Evolutionary conservation across 257 asterid species (phyloP).

Genomic region (Nicotiana paniculata): DNA sequence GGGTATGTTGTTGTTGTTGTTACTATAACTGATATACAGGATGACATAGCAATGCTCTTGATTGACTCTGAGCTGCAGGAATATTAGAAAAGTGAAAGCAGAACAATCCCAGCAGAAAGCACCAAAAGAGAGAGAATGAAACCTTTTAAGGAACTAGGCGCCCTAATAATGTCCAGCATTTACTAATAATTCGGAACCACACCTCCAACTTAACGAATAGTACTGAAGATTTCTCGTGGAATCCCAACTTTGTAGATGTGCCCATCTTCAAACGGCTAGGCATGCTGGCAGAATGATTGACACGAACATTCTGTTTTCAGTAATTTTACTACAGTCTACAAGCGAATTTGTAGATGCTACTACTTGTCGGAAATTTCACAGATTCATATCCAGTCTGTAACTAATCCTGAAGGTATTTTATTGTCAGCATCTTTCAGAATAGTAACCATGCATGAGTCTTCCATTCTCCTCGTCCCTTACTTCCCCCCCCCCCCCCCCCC

Average conservation of each 20-base stretch:
- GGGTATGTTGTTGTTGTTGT: too few species aligned
- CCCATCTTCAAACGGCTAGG: not conserved
- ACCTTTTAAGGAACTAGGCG: not conserved
- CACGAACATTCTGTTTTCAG: not conserved
- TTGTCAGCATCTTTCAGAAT: not conserved
- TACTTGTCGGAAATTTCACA: not conserved
- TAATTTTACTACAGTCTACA: not conserved
- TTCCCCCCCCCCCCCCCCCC: too few species aligned
- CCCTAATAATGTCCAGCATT: not conserved
- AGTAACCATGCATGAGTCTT: not conserved
- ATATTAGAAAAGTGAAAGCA: not conserved
- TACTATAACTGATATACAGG: not conserved
- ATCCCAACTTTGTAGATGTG: not conserved
- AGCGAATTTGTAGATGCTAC: not conserved
- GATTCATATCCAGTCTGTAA: not conserved
- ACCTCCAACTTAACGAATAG: not conserved
- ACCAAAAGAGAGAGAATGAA: not conserved
- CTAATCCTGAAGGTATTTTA: not conserved
- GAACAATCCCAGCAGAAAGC: not conserved
- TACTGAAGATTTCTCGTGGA: not conserved
- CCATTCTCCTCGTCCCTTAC: not conserved
- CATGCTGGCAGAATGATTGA: not conserved
- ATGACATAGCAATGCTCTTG: not conserved
- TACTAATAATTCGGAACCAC: not conserved
- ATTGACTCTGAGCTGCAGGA: not conserved